Conservation (phyloP, 257 asterid species). For the Fraxinus quadrangulata region DNA sequence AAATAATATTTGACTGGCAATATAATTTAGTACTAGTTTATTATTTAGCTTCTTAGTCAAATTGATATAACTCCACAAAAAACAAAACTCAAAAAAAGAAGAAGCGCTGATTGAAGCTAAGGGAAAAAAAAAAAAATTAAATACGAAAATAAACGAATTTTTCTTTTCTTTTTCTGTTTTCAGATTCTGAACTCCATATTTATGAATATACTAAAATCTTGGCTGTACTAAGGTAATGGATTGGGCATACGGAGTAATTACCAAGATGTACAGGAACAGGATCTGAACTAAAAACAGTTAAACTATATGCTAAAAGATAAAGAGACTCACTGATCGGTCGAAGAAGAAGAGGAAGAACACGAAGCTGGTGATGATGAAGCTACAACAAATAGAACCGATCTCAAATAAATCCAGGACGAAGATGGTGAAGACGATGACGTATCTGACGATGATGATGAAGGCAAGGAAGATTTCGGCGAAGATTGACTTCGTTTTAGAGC, state of each 20-base stretch:
- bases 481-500: constrained; percentile 88
- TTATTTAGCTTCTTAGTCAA: constrained; percentile 29
- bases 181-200: not conserved
- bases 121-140: not conserved
- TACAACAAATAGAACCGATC: constrained; percentile 85
- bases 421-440: constrained; percentile 61
- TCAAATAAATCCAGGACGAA: constrained; percentile 86
- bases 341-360: constrained; percentile 65
- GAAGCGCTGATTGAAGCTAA: constrained; percentile 12
- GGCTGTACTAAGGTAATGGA: constrained; percentile 29
- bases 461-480: constrained; percentile 80
- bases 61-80: constrained; percentile 20
- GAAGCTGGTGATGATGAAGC: constrained; percentile 84
- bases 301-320: constrained; percentile 8
- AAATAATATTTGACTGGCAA: constrained; percentile 31
- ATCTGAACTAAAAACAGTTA: constrained; percentile 38
- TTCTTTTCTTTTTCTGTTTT: not conserved
- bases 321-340: constrained; percentile 78
- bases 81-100: constrained; percentile 24
- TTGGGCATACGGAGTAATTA: constrained; percentile 23
- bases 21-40: constrained; percentile 4
- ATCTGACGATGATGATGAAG: constrained; percentile 67
- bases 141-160: not conserved
- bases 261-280: constrained; percentile 32
- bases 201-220: not conserved